Conservation (phyloP, 129 eudicot genomes). For the Pittosporum tobira region DNA sequence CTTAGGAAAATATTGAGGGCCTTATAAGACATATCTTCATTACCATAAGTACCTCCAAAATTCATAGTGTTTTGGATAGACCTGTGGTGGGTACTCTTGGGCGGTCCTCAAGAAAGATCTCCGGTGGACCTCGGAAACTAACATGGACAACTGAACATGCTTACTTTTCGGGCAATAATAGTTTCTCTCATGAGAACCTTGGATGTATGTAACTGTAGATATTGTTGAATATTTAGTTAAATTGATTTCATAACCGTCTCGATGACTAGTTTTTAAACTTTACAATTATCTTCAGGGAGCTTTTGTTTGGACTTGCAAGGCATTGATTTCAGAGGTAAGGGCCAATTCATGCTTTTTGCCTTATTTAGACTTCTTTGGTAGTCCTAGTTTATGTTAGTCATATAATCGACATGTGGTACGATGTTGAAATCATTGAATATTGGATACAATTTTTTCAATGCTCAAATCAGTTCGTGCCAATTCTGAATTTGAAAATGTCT, state of each 20-base stretch:
- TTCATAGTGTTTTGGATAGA: too few species aligned
- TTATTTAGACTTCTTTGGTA: background rate
- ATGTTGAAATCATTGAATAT: slow-evolving; percentile 1
- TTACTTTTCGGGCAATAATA: background rate
- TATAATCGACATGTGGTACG: background rate
- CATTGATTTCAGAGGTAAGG: slow-evolving; percentile 79
- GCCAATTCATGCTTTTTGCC: background rate
- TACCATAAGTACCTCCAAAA: too few species aligned
- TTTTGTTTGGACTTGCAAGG: slow-evolving; percentile 76
- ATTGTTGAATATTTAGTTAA: background rate
- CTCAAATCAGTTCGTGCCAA: too few species aligned
- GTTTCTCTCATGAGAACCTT: background rate
- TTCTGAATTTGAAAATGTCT: too few species aligned
- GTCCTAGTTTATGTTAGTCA: background rate
- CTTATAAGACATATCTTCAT: too few species aligned
- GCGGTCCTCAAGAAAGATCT: too few species aligned
- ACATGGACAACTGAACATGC: background rate
- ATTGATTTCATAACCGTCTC: background rate
- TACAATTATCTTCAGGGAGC: slow-evolving; percentile 64
- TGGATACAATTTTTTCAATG: too few species aligned
- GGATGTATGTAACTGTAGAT: too few species aligned
- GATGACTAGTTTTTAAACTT: slow-evolving; percentile 4
- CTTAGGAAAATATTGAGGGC: too few species aligned
- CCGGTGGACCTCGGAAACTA: too few species aligned
- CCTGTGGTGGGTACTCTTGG: too few species aligned